Evolutionary conservation across 2,329 filamentous ascomycete species (phyloP).

Genomic region (Biscogniauxia sp.): DNA sequence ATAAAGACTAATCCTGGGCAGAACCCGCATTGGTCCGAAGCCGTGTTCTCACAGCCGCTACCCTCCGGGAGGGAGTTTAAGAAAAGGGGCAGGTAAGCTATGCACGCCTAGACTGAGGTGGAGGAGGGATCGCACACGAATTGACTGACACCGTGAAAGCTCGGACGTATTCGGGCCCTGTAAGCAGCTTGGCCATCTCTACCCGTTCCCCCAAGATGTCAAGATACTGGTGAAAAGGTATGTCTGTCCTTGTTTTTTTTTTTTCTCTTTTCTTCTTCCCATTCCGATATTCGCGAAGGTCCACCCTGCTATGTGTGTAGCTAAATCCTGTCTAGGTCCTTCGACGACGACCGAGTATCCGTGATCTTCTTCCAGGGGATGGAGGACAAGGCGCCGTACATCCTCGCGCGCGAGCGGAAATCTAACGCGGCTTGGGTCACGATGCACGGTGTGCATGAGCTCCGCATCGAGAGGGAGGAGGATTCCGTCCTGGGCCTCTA

Average conservation of each 20-base stretch:
- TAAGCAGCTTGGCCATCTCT: conserved; percentile 39
- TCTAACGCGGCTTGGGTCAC: conserved; percentile 45
- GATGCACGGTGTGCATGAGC: conserved; percentile 51
- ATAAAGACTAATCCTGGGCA: conserved; percentile 25
- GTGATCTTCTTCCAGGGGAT: conserved; percentile 51
- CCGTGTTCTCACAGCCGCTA: conserved; percentile 56
- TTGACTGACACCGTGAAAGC: conserved; percentile 10
- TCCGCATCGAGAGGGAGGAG: conserved; percentile 50
- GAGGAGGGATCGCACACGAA: neutral
- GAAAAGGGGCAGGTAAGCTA: conserved; percentile 36
- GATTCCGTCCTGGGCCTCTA: conserved; percentile 47
- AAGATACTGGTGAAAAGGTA: conserved; percentile 56
- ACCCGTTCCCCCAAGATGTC: conserved; percentile 44
- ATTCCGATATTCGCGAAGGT: neutral
- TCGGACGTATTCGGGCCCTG: conserved; percentile 29
- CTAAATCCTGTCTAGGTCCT: conserved; percentile 38
- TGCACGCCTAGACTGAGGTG: neutral
- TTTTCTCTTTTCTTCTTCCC: neutral
- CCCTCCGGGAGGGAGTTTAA: conserved; percentile 50
- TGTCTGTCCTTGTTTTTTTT: conserved; percentile 7
- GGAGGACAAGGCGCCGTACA: conserved; percentile 42
- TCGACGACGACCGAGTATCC: conserved; percentile 54
- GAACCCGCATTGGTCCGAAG: conserved; percentile 59
- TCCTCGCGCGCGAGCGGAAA: conserved; percentile 44
- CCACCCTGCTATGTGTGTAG: neutral